Evolutionary conservation across 305 asterid species (phyloP).

Genomic region (Fraxinus dipetala): DNA sequence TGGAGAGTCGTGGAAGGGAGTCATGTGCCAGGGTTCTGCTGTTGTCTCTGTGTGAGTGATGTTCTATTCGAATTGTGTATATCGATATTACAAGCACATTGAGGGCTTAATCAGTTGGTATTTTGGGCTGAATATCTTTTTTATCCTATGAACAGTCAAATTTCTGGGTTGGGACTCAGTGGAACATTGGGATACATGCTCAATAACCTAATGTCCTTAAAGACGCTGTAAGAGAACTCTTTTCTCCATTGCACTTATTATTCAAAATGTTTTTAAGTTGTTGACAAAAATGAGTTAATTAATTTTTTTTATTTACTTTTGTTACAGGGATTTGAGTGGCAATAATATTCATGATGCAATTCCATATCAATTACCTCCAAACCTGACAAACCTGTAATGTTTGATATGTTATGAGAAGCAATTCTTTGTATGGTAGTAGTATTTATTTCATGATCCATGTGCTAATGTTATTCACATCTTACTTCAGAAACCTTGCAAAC

Average conservation of each 20-base stretch:
- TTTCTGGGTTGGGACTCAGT: constrained; percentile 70
- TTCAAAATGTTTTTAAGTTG: constrained; percentile 5
- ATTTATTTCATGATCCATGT: constrained; percentile 15
- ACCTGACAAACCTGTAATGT: constrained; percentile 81
- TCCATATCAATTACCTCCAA: constrained; percentile 87
- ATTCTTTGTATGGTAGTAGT: constrained; percentile 20
- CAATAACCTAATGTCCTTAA: constrained; percentile 60
- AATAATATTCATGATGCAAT: constrained; percentile 65
- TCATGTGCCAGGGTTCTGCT: constrained; percentile 69
- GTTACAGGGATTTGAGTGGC: constrained; percentile 85
- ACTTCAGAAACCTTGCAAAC: constrained; percentile 80
- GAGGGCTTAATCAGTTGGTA: constrained; percentile 8
- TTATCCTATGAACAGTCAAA: constrained; percentile 52
- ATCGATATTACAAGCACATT: constrained; percentile 5
- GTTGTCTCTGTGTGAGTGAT: constrained; percentile 70
- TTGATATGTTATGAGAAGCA: constrained; percentile 19
- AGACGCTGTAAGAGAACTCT: constrained; percentile 56
- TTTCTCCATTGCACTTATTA: constrained; percentile 14
- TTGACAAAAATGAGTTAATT: neutral
- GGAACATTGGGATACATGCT: constrained; percentile 90
- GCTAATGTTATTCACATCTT: constrained; percentile 20
- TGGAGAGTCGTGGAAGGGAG: constrained; percentile 88
- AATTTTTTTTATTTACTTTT: constrained; percentile 16
- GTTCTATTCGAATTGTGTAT: constrained; percentile 2
- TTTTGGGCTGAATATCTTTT: constrained; percentile 17